phyloP scores from a whole-genome alignment of 192 early-diverging fungal genomes.

The Mortierella alpina region DNA sequence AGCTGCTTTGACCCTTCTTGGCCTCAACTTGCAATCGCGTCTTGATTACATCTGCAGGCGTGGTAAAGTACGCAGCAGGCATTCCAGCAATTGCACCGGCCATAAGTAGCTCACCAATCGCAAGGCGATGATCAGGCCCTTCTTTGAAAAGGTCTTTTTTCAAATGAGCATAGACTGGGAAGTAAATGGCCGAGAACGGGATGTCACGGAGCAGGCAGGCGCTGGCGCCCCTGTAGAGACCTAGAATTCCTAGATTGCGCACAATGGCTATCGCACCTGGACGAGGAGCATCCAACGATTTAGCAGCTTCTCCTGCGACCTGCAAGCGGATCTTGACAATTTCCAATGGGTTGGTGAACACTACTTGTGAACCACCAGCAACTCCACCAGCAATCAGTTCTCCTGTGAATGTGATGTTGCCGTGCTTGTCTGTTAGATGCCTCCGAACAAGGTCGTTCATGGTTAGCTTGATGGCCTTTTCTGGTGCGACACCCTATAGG shows the following conservation, averaged over 20 bases:
- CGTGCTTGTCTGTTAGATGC: slow-evolving; percentile 73
- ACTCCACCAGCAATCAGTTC: slow-evolving; percentile 89
- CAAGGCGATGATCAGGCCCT: slow-evolving; percentile 75
- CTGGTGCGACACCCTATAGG: slow-evolving; percentile 86
- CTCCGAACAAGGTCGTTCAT: slow-evolving; percentile 93
- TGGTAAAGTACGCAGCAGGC: slow-evolving; percentile 96
- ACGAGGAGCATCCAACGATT: slow-evolving; percentile 61
- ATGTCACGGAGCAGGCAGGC: slow-evolving; percentile 96
- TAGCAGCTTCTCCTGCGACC: slow-evolving; percentile 81
- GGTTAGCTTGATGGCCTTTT: slow-evolving; percentile 98
- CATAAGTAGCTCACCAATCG: slow-evolving; percentile 75
- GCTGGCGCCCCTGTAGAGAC: slow-evolving; percentile 94
- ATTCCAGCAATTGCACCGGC: slow-evolving; percentile 96
- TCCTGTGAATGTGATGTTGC: slow-evolving; percentile 76
- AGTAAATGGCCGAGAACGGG: slow-evolving; percentile 97
- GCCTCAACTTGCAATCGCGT: slow-evolving; percentile 96
- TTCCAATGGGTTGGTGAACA: slow-evolving; percentile 98
- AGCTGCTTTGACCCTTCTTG: slow-evolving; percentile 85
- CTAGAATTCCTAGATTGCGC: slow-evolving; percentile 88
- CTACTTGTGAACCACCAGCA: slow-evolving; percentile 88
- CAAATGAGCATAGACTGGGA: slow-evolving; percentile 95
- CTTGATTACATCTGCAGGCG: slow-evolving; percentile 98
- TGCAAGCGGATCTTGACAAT: slow-evolving; percentile 99
- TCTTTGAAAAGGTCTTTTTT: slow-evolving; percentile 93
- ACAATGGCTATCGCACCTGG: slow-evolving; percentile 89